These are phyloP conservation scores for Sporisorium sorghi DNA, from an alignment of 1,284 basidiomycete species.

Conservation along the genomic window DNA sequence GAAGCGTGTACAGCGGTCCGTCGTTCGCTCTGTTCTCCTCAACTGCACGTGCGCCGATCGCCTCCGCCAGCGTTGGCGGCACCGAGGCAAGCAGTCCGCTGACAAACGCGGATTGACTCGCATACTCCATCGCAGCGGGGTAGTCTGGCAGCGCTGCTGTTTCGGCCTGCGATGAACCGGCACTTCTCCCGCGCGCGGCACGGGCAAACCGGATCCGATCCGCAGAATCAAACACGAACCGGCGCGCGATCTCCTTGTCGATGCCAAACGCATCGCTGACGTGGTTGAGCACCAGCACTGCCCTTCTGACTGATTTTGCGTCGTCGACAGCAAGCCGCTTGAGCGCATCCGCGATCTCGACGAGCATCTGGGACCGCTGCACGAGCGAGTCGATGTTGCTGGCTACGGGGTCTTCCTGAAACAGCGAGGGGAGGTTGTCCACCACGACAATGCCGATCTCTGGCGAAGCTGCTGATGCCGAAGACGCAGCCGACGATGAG, in stretches of 20 bases:
- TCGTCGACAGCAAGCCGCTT: slow-evolving; percentile 26
- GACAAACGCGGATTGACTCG: slow-evolving; percentile 28
- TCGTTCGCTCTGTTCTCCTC: not conserved
- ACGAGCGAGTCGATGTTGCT: slow-evolving; percentile 30
- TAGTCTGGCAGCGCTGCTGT: slow-evolving; percentile 14
- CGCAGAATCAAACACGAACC: slow-evolving; percentile 32
- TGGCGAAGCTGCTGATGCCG: not conserved
- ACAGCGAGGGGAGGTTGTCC: slow-evolving; percentile 55
- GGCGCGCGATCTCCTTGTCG: slow-evolving; percentile 41
- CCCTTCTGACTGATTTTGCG: not conserved
- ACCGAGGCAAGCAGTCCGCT: slow-evolving; percentile 37
- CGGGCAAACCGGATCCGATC: slow-evolving; percentile 7
- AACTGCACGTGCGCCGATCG: slow-evolving; percentile 11
- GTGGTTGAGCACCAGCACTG: slow-evolving; percentile 57
- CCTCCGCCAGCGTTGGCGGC: slow-evolving; percentile 25
- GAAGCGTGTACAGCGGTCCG: slow-evolving; percentile 13
- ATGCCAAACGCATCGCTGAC: slow-evolving; percentile 58
- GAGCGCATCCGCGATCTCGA: slow-evolving; percentile 46
- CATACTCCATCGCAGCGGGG: slow-evolving; percentile 22
- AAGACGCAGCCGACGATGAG: not conserved
- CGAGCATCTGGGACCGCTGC: slow-evolving; percentile 38
- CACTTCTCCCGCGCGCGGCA: not conserved
- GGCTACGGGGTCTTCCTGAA: slow-evolving; percentile 54
- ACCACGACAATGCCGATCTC: slow-evolving; percentile 47
- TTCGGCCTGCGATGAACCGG: not conserved